These are phyloP conservation scores for Leishmania aethiopica DNA, from an alignment of 208 protist genomes.

Conservation along the genomic window DNA sequence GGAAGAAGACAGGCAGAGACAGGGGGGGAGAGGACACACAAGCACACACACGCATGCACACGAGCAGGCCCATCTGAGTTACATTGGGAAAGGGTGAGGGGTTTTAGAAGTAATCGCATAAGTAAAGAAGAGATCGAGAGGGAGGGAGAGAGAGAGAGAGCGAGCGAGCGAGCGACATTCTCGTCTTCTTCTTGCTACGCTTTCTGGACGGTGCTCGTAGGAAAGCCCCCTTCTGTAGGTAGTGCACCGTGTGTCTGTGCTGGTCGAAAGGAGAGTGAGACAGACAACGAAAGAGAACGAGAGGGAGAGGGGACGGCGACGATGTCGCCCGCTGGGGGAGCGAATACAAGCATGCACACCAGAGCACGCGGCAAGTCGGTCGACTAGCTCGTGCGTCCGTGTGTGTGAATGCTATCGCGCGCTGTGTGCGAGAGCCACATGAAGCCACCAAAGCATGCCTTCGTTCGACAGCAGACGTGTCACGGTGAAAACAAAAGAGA, in stretches of 20 bases:
- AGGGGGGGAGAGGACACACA: too few species aligned
- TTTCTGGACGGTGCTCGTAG: background rate
- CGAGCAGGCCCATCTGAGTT: background rate
- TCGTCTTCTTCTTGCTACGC: background rate
- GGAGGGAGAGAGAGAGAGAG: background rate
- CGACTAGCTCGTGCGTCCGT: background rate
- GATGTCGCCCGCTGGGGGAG: background rate
- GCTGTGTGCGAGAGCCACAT: background rate
- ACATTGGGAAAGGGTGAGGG: background rate
- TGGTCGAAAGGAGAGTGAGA: background rate
- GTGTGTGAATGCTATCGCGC: background rate
- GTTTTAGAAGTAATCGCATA: background rate
- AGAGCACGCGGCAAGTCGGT: background rate
- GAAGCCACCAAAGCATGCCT: background rate
- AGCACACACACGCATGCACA: background rate
- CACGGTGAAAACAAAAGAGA: slow-evolving; percentile 1
- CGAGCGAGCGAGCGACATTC: background rate
- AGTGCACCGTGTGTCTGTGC: background rate
- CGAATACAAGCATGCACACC: background rate
- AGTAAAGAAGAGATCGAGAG: background rate
- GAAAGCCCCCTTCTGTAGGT: background rate
- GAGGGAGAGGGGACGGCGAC: background rate
- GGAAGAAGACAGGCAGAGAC: background rate
- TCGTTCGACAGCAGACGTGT: background rate
- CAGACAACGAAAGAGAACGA: background rate